Conservation (phyloP, 2,329 filamentous ascomycete genomes). For the Penicillium sp. region DNA sequence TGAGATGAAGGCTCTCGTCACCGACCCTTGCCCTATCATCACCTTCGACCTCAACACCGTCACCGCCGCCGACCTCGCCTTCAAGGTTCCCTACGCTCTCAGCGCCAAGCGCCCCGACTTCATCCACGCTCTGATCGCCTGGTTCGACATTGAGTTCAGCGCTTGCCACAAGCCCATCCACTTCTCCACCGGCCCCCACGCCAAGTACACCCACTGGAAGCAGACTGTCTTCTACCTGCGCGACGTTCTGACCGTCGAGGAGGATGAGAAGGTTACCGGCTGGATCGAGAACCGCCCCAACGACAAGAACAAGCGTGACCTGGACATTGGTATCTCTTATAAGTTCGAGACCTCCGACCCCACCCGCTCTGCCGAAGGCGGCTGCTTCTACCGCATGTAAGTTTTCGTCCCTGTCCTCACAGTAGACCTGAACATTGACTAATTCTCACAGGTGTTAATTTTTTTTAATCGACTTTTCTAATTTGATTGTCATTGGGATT, state of each 20-base stretch:
- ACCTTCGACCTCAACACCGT: slow-evolving; percentile 93
- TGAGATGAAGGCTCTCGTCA: slow-evolving; percentile 94
- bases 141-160: slow-evolving; percentile 99
- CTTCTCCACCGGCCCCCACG: slow-evolving; percentile 96
- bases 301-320: slow-evolving; percentile 87
- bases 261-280: slow-evolving; percentile 77
- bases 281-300: slow-evolving; percentile 83
- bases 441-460: slow-evolving; percentile 26
- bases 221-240: slow-evolving; percentile 98
- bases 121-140: slow-evolving; percentile 92
- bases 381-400: slow-evolving; percentile 75
- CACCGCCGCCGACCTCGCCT: slow-evolving; percentile 78
- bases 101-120: slow-evolving; percentile 84
- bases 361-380: slow-evolving; percentile 67
- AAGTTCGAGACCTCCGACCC: slow-evolving; percentile 74
- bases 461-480: slow-evolving; percentile 12
- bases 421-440: neutral
- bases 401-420: slow-evolving; percentile 10
- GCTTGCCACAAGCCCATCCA: slow-evolving; percentile 97
- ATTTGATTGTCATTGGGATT: slow-evolving; percentile 17
- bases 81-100: slow-evolving; percentile 76
- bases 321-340: slow-evolving; percentile 89
- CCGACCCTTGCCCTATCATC: slow-evolving; percentile 81
- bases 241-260: slow-evolving; percentile 87
- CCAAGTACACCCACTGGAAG: slow-evolving; percentile 99